These are phyloP conservation scores for Geoglossum glabrum DNA, from an alignment of 495 filamentous ascomycete species.

Conservation along the genomic window DNA sequence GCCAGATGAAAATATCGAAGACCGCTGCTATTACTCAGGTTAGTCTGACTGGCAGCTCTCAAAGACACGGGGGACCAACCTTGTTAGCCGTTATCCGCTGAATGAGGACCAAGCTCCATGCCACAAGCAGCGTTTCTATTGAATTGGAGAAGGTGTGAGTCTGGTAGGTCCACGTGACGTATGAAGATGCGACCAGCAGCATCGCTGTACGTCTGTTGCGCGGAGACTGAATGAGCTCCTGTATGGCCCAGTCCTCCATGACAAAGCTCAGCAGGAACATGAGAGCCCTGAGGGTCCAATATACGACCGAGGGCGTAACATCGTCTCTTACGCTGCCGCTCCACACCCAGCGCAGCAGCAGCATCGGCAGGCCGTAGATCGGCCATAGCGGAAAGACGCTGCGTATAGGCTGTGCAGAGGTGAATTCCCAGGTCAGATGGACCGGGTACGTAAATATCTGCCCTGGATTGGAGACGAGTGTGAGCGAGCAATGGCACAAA, in stretches of 20 bases:
- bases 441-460: conserved; percentile 78
- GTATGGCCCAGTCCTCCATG: conserved; percentile 88
- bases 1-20: conserved; percentile 51
- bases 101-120: conserved; percentile 81
- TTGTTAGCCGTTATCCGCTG: conserved; percentile 55
- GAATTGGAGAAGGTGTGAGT: conserved; percentile 98
- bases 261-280: conserved; percentile 95
- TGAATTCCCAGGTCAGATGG: conserved; percentile 87
- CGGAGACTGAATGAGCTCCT: conserved; percentile 64
- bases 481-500: not conserved
- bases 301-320: conserved; percentile 51
- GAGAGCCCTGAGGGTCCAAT: conserved; percentile 64
- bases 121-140: conserved; percentile 76
- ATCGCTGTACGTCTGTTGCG: conserved; percentile 52
- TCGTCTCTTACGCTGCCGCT: conserved; percentile 30
- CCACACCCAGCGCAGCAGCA: conserved; percentile 75
- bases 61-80: conserved; percentile 26
- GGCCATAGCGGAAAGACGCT: conserved; percentile 95
- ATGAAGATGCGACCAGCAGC: conserved; percentile 74
- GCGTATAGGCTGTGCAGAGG: conserved; percentile 60
- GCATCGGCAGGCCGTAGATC: conserved; percentile 81
- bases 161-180: conserved; percentile 98
- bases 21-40: conserved; percentile 32
- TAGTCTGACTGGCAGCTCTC: not conserved
- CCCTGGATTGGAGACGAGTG: conserved; percentile 27